These are phyloP conservation scores for Wickerhamomyces chaumierensis DNA, from an alignment of 805 yeast genomes.

Conservation along the genomic window DNA sequence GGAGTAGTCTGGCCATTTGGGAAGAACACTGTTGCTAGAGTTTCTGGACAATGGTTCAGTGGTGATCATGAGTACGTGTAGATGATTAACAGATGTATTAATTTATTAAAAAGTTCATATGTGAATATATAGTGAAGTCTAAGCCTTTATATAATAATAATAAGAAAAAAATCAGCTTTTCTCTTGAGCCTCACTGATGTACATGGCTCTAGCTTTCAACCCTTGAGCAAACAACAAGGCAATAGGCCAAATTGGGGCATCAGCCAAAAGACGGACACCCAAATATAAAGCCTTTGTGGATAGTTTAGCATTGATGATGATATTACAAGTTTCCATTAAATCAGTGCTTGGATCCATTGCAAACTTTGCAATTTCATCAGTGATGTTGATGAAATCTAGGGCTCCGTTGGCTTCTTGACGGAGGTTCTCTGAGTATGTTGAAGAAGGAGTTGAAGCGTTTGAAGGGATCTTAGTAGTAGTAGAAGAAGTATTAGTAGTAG, in stretches of 20 bases:
- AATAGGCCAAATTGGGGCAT: constrained; percentile 82
- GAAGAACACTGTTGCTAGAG: background rate
- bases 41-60: background rate
- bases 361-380: constrained; percentile 37
- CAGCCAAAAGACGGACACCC: constrained; percentile 69
- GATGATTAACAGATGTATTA: background rate
- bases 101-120: too few relatives aligned
- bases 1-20: background rate
- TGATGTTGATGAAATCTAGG: constrained; percentile 36
- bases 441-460: background rate
- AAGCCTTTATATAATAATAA: too few relatives aligned
- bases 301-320: constrained; percentile 37
- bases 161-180: constrained; percentile 8
- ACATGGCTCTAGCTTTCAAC: constrained; percentile 50
- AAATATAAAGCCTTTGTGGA: constrained; percentile 49
- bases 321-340: constrained; percentile 30
- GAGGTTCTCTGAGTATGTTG: constrained; percentile 45
- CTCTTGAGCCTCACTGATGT: constrained; percentile 19
- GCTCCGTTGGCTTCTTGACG: constrained; percentile 51
- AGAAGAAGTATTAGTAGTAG: too few relatives aligned
- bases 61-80: background rate
- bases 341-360: constrained; percentile 35
- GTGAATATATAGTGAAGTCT: background rate
- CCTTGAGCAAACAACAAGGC: constrained; percentile 75
- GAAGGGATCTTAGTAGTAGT: too few relatives aligned